Evolutionary conservation across 2,329 filamentous ascomycete species (phyloP), one percentile per base, ranked within the genome.

Genomic region (Allantophomopsis lycopodina): DNA sequence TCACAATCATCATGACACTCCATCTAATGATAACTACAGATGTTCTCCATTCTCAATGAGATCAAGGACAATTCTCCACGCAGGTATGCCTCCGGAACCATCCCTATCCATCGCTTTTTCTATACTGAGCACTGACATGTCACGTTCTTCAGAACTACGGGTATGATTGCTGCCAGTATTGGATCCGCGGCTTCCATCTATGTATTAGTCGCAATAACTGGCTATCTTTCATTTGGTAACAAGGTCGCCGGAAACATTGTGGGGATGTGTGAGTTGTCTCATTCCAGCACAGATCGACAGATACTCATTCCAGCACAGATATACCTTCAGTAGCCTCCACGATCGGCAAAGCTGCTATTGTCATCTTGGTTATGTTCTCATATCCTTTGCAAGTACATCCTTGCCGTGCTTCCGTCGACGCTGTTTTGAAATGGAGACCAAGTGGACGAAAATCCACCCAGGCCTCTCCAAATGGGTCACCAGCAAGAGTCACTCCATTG

Each of bases 11-110:
- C 18, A 36, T 28, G 21, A 15, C n/a, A 15, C 21, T 5, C 23
- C 7, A 13, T 11, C 39, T 51, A 40, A 59, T 64, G 44, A 62
- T 49, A 40, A 16, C 7, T 12, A 1, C 49, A 91, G 84, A 98
- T 98, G 91, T 98, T 98, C 58, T 94, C 89, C 10, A 94, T 98
- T 48, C 65, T 98, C 35, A 98, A 98, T 53, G 91, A 98, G 61
- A 86, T 98, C 48, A 71, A 76, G 42, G 79, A 94, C 55, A 86
- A 87, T 59, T 83, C 83, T 3, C 85, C 85, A 15, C 61, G 57
- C 14, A 66, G 55, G 62, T 63, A 52, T 36, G 48, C 10, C 14
- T 38, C 21, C 5, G 4, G 28, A 37, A n/a, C n/a, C n/a, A n/a
- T 8, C 20, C 16, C 28, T 28, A 36, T 16, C 20, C 17, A 18